Conservation (phyloP, 164 flowering plant species). For the Berberis thunbergii region DNA sequence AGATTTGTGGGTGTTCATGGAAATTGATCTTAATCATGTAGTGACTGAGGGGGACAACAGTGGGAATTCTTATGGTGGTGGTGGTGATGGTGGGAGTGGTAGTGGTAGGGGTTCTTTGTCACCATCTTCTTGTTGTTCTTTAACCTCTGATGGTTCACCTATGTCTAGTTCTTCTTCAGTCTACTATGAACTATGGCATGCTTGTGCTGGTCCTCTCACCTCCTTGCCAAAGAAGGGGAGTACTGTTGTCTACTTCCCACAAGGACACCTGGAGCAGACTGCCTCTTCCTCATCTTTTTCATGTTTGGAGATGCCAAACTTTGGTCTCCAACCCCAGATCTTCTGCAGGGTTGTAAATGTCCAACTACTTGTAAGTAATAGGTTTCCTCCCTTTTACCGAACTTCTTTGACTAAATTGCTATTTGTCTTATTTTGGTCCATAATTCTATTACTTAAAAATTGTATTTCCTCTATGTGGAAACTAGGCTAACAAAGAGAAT, state of each 20-base stretch:
- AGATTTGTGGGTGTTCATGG: constrained; percentile 46
- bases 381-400: background rate
- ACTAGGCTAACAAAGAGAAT: no score
- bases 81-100: constrained; percentile 10
- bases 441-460: background rate
- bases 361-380: constrained; percentile 57
- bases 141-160: constrained; percentile 30
- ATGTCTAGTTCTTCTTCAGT: constrained; percentile 30
- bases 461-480: no score
- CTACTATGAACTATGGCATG: constrained; percentile 82
- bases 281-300: constrained; percentile 41
- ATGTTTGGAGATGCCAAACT: constrained; percentile 46
- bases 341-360: constrained; percentile 79
- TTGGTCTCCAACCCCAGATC: constrained; percentile 76
- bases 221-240: constrained; percentile 76
- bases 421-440: background rate
- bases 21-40: constrained; percentile 82
- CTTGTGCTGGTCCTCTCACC: constrained; percentile 88
- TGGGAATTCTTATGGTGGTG: constrained; percentile 31
- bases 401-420: background rate
- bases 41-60: constrained; percentile 43
- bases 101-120: constrained; percentile 20
- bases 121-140: constrained; percentile 26
- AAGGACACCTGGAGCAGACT: constrained; percentile 84
- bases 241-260: constrained; percentile 87